phyloP scores from a whole-genome alignment of 495 filamentous ascomycete species.

The Tuber borchii region DNA sequence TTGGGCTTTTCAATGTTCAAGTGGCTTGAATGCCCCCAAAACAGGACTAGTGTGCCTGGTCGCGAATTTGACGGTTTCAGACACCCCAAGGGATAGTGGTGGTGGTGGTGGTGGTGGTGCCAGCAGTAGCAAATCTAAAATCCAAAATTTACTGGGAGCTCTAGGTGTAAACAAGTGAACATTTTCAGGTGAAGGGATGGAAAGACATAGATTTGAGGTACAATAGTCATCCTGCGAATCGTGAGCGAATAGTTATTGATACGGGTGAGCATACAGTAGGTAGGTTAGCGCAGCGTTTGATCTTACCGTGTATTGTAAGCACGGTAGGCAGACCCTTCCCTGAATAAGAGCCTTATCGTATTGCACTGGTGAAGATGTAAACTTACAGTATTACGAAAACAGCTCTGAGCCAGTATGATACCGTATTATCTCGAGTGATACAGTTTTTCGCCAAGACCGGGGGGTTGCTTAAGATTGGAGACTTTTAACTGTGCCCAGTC shows the following conservation, averaged over 20 bases:
- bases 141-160: neutral
- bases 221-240: neutral
- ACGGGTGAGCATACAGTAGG: neutral
- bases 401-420: neutral
- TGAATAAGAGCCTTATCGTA: neutral
- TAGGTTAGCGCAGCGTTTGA: neutral
- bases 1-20: too few relatives aligned
- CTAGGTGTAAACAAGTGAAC: neutral
- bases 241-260: neutral
- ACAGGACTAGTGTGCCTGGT: too few relatives aligned
- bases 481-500: too few relatives aligned
- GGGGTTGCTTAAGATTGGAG: too few relatives aligned
- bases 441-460: too few relatives aligned
- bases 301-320: neutral
- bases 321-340: neutral
- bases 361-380: neutral
- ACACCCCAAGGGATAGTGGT: too few relatives aligned
- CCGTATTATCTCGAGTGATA: too few relatives aligned
- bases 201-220: neutral
- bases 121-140: too few relatives aligned
- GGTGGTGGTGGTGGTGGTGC: too few relatives aligned
- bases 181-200: neutral
- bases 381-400: neutral
- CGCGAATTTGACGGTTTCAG: too few relatives aligned
- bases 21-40: too few relatives aligned